Evolutionary conservation across 345 rosid genomes (phyloP), one percentile per base, ranked within the genome.

Genomic region (Eutrema yunnanense): DNA sequence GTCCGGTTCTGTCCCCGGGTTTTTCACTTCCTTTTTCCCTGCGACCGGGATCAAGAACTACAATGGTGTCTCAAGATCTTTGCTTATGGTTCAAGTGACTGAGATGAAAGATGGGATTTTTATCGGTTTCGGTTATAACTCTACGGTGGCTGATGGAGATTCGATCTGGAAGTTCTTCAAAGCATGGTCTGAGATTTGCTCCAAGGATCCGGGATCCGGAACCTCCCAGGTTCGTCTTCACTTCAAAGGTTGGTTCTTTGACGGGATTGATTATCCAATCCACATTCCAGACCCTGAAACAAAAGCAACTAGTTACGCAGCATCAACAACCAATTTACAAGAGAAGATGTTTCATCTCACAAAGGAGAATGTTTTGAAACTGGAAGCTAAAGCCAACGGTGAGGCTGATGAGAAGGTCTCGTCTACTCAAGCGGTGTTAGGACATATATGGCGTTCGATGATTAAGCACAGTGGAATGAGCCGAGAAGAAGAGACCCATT

Each of bases 131-230:
- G 78, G 82, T 11, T 52, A 73, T 1, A 85, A 81, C 55, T 85
- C 82, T 12, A 47, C 65, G 0, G 82, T 76, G 0, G 80, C 58
- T 1, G 87, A 85, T 40, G 85, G 84, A 1, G 8, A 43, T 0
- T 71, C 89, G 0, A 65, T 87, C 16, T 85, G 87, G 89, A 64
- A 73, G 41, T 82, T 87, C 66, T 8, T 87, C 34, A 78, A 82
- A 6, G 50, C 79, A 0, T 84, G 92, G 86, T 81, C 89, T 0
- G 77, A 82, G 73, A 79, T 77, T 10, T 67, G 71, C 33, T 81
- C 65, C 0, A 7, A 68, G 53, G 13, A 56, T 79, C 8, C 30
- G 9, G 5, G 26, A 11, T 53, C 16, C 8, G 9, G 9, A 51
- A 4, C 66, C 38, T 11, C 5, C 27, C 22, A 49, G 11, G 8